Evolutionary conservation across 2,329 filamentous ascomycete genomes (phyloP), one percentile per base, ranked within the genome.

Genomic region (Dactylonectria estremocensis): DNA sequence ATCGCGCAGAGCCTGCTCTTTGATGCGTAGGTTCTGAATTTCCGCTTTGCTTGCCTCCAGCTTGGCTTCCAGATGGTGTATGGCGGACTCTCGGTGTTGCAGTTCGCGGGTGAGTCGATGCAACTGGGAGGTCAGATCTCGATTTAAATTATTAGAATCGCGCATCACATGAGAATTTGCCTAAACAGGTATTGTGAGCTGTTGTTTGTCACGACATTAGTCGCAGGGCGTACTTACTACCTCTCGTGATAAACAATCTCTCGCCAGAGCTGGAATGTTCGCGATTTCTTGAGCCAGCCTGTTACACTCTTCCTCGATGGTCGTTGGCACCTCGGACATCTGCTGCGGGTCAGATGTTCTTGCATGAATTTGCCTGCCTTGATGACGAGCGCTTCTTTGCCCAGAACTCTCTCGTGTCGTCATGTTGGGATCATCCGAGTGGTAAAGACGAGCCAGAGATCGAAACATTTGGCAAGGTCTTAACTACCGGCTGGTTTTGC

Each of bases 1-100:
- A 20, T 40, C 52, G 24, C 14, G 62, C 13, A 31, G 56, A 37
- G 22, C 57, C n/a, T 65, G 62, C 31, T 65, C 62, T 22, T 49
- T 65, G 16, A 40, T 40, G 43, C 62, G 62, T 43, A 65, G 24
- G 2, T 43, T 45, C 43, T 60, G 62, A 20, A 55, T 11, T 20
- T 65, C 43, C 1, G 7, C 5, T 50, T 46, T 53, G n/a, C 10
- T 18, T 3, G 14, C 11, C 13, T 64, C 18, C 18, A 64, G 48
- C 5, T 59, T 14, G 5, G 2, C 3, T 37, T 58, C 9, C 24
- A 64, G 28, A 16, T 49, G 2, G 8, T 35, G n/a, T 14, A 59
- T 59, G 1, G 10, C 13, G 16, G 20, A 24, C 20, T 58, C 55
- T 59, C 28, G 40, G 8, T 3, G 20, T 18, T 37, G 5, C 5